Base-by-base conservation (phyloP, 768 basidiomycete species). In the Hirschioporus abietinus region DNA sequence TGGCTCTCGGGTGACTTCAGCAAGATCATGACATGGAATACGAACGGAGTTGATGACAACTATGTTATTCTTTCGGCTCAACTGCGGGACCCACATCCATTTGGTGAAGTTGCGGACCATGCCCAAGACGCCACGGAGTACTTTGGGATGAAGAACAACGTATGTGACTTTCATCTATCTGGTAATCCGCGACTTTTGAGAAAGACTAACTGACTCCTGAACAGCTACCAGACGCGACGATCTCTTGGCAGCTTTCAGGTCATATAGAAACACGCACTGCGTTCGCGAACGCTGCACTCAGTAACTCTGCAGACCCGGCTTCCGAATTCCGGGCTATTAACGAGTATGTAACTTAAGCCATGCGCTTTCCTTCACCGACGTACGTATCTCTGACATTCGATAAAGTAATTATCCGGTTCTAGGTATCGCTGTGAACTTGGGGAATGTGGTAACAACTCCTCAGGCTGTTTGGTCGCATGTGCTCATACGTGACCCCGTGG, bases 61-160 rank as follows among this genome's bases (percentile, higher is more conserved):
- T 73, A 84, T 63, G 74, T 88, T 60, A 85, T 82, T 0, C 87
- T 88, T 71, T 82, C 88, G 71, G 82, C 87, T 9, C 86, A 86
- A 72, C 76, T 88, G 20, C 75, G 76, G 36, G 74, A 71, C 2
- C 85, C 81, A 58, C 69, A 76, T 0, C 69, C 78, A 1, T 85
- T 84, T 71, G 74, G 79, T 0, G 89, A 90, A 72, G 70, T 81
- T 64, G 78, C 77, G 34, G 87, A 89, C 70, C 86, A 84, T 7
- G 35, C 69, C 86, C 84, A 5, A 83, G 87, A 77, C 83, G 88
- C 86, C 69, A 72, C 83, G 73, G 24, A 1, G 30, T 58, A 23
- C 35, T 65, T 10, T 61, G 61, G 23, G 63, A 64, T 36, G 7
- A 36, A 36, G 15, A 36, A 15, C 15, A 36, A 15, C 15, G 35